Base-by-base conservation (phyloP, 805 yeast species). In the Hyphopichia homilentoma region DNA sequence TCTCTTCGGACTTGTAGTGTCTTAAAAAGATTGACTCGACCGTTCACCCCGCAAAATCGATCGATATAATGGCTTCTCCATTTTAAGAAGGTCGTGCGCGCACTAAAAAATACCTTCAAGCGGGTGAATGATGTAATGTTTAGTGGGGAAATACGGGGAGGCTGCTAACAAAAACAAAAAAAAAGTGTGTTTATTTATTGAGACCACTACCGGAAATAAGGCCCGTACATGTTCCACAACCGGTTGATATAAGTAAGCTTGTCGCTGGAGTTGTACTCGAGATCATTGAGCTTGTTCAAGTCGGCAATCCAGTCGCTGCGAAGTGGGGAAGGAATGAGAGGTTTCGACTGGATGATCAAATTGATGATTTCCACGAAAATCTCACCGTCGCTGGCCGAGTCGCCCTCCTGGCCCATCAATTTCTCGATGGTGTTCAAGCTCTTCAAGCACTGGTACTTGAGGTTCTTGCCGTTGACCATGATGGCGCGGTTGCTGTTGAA, bases 301-400 rank as follows among this genome's bases (percentile, higher is more conserved):
- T 85, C 94, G 28, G 73, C 62, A 15, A 62, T 41, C 81, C 87
- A 83, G 34, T 79, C 84, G 5, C 48, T 41, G 31, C 56, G 58
- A 30, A 79, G 58, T 20, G 53, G 54, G 16, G 50, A 52, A 1
- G 90, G 88, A 1, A 84, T 49, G 2, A 81, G 38, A 2, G 48
- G 43, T 12, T 54, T 50, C 1, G 84, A 81, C 20, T 68, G 53
- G 16, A 61, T 54, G 30, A 79, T 70, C 41, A 86, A 61, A 25
- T 76, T 70, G 21, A 77, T 68, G 4, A 78, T 67, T 45, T 86
- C 90, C 33, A 87, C 65, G n/a, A 80, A 66, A 24, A 86, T 52
- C 41, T 77, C 54, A 2, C 95, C 95, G 31, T 72, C 74, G 25
- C 61, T 61, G 37, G 39, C 41, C 6, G 40, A 34, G 16, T 40